Percentiles rank a stretch among this genome's conserved stretches.
Evolutionary conservation across 495 filamentous ascomycete genomes (phyloP).

Genomic region (Arthonia radiata): DNA sequence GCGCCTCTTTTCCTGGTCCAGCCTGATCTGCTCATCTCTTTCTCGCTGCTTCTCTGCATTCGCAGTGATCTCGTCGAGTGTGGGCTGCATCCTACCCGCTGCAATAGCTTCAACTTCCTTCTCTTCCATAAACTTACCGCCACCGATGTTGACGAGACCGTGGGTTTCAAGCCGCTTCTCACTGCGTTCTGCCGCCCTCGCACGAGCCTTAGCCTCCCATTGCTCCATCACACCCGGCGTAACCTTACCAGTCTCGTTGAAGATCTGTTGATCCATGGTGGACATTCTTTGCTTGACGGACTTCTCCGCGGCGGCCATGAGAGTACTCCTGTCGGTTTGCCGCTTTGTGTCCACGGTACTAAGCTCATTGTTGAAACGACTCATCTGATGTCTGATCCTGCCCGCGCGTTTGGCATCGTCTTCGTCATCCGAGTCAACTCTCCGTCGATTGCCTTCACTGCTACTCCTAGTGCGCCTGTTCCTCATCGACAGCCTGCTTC

Average conservation of each 20-base stretch:
- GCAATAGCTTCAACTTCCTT: constrained; percentile 64
- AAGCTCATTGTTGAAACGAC: constrained; percentile 40
- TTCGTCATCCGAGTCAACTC: constrained; percentile 17
- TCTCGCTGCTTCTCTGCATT: constrained; percentile 42
- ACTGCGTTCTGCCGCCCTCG: constrained; percentile 39
- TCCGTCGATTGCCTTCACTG: constrained; percentile 27
- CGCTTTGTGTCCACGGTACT: constrained; percentile 45
- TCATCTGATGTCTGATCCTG: constrained; percentile 60
- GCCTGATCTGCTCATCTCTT: constrained; percentile 27
- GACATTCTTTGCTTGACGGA: constrained; percentile 60
- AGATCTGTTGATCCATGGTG: constrained; percentile 56
- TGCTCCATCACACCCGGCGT: constrained; percentile 40
- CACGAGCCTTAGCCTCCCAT: constrained; percentile 53
- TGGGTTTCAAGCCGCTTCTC: constrained; percentile 27
- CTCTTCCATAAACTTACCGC: constrained; percentile 54
- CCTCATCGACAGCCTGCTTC: constrained; percentile 26
- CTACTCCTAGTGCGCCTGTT: background rate
- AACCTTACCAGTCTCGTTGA: constrained; percentile 51
- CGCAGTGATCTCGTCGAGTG: constrained; percentile 71
- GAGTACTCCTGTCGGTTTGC: constrained; percentile 39
- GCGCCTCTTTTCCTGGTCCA: constrained; percentile 27
- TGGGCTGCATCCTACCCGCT: constrained; percentile 53
- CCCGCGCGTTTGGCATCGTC: constrained; percentile 44
- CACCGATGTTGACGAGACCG: constrained; percentile 55
- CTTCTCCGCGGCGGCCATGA: constrained; percentile 58